Evolutionary conservation across 352 stramenopile species (phyloP), one percentile per base, ranked within the genome.

Genomic region (Pythium dissimile): DNA sequence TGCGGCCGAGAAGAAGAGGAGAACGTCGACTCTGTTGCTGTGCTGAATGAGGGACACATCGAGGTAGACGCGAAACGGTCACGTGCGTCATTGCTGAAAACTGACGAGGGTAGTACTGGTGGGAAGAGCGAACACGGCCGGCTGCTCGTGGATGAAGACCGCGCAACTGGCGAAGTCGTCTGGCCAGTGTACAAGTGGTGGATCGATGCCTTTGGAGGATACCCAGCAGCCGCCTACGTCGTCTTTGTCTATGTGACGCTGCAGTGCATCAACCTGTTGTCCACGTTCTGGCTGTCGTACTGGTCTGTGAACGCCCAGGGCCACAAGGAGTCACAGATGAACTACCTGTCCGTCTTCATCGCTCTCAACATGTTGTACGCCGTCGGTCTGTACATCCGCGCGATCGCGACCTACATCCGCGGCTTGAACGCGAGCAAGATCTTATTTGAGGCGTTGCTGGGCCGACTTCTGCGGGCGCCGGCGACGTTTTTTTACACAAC

Each of bases 261-360:
- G 23, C 79, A 86, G 28, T 60, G 39, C 32, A 62, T 87, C 51
- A 84, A 82, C 30, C 56, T 89, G 62, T 83, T 61, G 41, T 92
- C 63, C 55, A 95, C 64, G 64, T 97, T 61, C n/a, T 98, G 86
- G 82, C 56, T 98, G 6, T 94, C 88, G n/a, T 90, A 94, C 62
- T 98, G 92, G 88, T 87, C 88, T 18, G 66, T 87, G 18, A 73
- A 94, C 48, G 55, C 67, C 1, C 44, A 66, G 24, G 15, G 43
- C 1, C 48, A 77, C 31, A 54, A 52, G n/a, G 47, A 73, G 34
- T 77, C 75, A 21, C 63, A 85, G 52, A 84, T 87, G 75, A 90
- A 67, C 55, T 96, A 91, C 56, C 57, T 97, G n/a, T 80, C 82
- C 48, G 71, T 97, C 18, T 97, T 91, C 55, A 79, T 94, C 49